A percentile compares a stretch with the other conserved stretches of the same genome.
phyloP scores from a whole-genome alignment of 2,329 filamentous ascomycete species.

The Exophiala alcalophila region DNA sequence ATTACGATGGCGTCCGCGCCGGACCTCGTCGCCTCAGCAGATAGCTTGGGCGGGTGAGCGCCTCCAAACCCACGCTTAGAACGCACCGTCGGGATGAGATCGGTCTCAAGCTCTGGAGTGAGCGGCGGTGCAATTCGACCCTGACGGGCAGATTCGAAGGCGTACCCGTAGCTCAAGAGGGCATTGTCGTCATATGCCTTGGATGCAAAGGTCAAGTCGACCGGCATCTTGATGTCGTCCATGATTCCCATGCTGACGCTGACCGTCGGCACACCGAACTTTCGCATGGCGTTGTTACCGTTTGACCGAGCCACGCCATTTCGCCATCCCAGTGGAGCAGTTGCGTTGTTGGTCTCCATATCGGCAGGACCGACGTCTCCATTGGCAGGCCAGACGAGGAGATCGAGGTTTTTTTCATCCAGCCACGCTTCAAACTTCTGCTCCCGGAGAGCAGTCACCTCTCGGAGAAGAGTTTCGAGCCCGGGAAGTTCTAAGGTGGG shows the following conservation, averaged over 20 bases:
- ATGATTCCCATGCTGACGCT: constrained; percentile 55
- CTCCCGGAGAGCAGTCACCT: constrained; percentile 40
- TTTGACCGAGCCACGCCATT: constrained; percentile 56
- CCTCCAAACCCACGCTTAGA: too few relatives aligned
- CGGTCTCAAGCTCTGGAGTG: too few relatives aligned
- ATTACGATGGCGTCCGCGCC: too few relatives aligned
- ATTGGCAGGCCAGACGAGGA: constrained; percentile 50
- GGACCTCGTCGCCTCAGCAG: too few relatives aligned
- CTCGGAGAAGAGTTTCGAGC: background rate
- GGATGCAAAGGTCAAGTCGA: constrained; percentile 53
- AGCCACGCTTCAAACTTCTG: constrained; percentile 53
- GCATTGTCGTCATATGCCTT: constrained; percentile 52
- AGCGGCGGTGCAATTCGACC: too few relatives aligned
- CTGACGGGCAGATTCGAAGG: too few relatives aligned
- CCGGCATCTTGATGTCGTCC: constrained; percentile 48
- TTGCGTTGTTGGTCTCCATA: constrained; percentile 40
- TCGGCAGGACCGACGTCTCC: constrained; percentile 52
- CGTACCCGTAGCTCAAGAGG: too few relatives aligned
- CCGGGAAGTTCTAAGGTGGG: background rate
- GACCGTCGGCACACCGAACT: constrained; percentile 55
- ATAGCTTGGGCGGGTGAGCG: too few relatives aligned
- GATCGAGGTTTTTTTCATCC: constrained; percentile 42
- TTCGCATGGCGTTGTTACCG: constrained; percentile 53
- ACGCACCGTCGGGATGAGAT: too few relatives aligned
- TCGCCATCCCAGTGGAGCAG: constrained; percentile 41